Evolutionary conservation across 2,329 filamentous ascomycete genomes (phyloP).

Genomic region (Rutstroemia sp.): DNA sequence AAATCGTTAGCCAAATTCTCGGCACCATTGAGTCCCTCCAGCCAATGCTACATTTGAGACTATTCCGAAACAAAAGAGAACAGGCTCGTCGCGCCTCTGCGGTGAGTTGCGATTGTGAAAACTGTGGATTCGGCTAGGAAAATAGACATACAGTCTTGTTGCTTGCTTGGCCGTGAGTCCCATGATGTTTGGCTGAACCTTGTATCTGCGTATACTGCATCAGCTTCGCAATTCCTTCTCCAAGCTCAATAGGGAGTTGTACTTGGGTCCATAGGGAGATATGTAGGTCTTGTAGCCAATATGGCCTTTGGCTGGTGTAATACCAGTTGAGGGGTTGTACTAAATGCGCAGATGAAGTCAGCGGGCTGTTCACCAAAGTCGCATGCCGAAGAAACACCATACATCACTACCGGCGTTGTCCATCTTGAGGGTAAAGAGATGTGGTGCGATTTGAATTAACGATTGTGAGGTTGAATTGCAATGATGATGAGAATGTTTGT

Average conservation of each 20-base stretch:
- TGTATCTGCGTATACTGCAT: constrained; percentile 41
- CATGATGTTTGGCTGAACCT: constrained; percentile 46
- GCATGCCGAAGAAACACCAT: neutral
- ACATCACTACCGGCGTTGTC: constrained; percentile 1
- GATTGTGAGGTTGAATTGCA: constrained; percentile 2
- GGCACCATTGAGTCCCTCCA: neutral
- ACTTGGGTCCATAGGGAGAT: constrained; percentile 61
- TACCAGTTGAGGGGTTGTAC: constrained; percentile 18
- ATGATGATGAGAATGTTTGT: constrained; percentile 8
- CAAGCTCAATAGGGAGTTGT: constrained; percentile 31
- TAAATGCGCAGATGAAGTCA: constrained; percentile 7
- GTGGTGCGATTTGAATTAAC: neutral
- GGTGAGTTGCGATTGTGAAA: no score
- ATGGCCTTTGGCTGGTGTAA: constrained; percentile 10
- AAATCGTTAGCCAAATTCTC: constrained; percentile 1
- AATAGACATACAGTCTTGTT: constrained; percentile 39
- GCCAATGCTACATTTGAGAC: no score
- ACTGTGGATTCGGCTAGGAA: neutral
- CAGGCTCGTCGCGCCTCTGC: neutral
- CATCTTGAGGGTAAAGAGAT: constrained; percentile 3
- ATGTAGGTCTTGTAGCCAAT: constrained; percentile 38
- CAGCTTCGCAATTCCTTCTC: constrained; percentile 6
- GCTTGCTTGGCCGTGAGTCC: constrained; percentile 45
- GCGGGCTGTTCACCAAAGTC: neutral
- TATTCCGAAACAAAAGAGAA: neutral